phyloP scores from a whole-genome alignment of 2,329 filamentous ascomycete species.

The Sclerotinia nivalis region DNA sequence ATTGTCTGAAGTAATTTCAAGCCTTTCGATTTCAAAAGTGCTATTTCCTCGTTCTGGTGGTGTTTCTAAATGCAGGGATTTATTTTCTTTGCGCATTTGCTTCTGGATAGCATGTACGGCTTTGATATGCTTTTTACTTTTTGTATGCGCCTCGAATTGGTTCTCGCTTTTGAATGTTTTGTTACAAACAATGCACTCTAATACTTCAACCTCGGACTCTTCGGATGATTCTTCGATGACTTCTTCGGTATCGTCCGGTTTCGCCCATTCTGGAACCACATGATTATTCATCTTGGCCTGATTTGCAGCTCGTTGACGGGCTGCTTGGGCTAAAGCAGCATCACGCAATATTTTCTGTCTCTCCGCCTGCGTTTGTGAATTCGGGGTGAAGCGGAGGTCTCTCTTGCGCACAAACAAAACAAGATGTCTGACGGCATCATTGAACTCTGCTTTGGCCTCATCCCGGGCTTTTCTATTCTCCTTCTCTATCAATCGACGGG shows the following conservation, averaged over 20 bases:
- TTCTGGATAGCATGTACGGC: constrained; percentile 75
- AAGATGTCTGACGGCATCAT: constrained; percentile 83
- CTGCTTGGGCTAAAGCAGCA: constrained; percentile 80
- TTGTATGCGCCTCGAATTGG: constrained; percentile 88
- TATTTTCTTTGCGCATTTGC: constrained; percentile 82
- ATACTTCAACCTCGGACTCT: constrained; percentile 56
- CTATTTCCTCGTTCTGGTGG: constrained; percentile 19
- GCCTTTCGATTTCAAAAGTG: constrained; percentile 29
- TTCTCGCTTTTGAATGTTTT: constrained; percentile 88
- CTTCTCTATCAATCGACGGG: constrained; percentile 87
- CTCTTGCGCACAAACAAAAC: constrained; percentile 88
- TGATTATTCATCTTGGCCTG: constrained; percentile 67
- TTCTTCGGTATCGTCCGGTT: constrained; percentile 54
- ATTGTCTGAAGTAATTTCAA: constrained; percentile 24
- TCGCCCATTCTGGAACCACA: constrained; percentile 76
- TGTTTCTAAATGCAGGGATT: constrained; percentile 54
- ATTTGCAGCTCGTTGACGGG: constrained; percentile 77
- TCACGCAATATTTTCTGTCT: constrained; percentile 76
- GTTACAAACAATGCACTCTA: constrained; percentile 76
- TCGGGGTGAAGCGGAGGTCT: constrained; percentile 80
- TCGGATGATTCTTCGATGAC: constrained; percentile 57
- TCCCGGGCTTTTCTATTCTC: constrained; percentile 86
- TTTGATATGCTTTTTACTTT: constrained; percentile 94
- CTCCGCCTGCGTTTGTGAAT: constrained; percentile 75
- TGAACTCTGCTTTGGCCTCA: constrained; percentile 82